Base-by-base conservation (phyloP, 2,329 filamentous ascomycete genomes). In the Aspergillus fructus region DNA sequence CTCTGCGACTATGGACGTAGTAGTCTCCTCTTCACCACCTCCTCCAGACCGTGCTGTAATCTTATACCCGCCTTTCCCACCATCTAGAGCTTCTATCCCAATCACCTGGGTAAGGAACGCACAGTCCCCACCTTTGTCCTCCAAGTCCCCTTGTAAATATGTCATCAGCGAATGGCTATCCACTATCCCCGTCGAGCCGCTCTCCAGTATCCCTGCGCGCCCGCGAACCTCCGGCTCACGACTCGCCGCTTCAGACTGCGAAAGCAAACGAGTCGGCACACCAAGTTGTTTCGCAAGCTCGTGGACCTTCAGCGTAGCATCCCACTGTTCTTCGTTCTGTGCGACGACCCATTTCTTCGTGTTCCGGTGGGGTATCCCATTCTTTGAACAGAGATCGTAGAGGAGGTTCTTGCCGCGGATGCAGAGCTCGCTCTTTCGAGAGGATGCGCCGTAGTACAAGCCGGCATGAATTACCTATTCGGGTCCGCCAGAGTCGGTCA, bases 271-370 rank as follows among this genome's bases (percentile, higher is more conserved):
- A 37, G 88, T 89, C 0, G 91, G 90, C 0, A 96, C 88, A 17
- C 77, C 80, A 43, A 87, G 79, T 6, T 70, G 68, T 43, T 76
- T 74, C 2, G 84, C 79, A 59, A 84, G 83, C 1, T 77, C 72
- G 68, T 87, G 81, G 0, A 85, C 72, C 43, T 79, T 79, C 2
- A 75, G 59, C 43, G 76, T 78, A 2, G 85, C 85, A n/a, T 78
- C 81, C 70, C 84, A 82, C 78, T 97, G 90, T 47, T 76, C 77
- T 1, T 81, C 80, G 52, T 86, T 89, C 78, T 97, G 94, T 1
- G 93, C 93, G 1, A 97, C 90, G 67, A 97, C 89, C 93, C 93
- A 97, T 79, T 97, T 97, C 59, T 92, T 92, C 23, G 86, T 89
- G 70, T 88, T 88, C 53, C 81, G 81, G 75, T 94, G 84, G 0